Evolutionary conservation across 2,329 filamentous ascomycete species (phyloP).

Genomic region (Helminthosporium solani): DNA sequence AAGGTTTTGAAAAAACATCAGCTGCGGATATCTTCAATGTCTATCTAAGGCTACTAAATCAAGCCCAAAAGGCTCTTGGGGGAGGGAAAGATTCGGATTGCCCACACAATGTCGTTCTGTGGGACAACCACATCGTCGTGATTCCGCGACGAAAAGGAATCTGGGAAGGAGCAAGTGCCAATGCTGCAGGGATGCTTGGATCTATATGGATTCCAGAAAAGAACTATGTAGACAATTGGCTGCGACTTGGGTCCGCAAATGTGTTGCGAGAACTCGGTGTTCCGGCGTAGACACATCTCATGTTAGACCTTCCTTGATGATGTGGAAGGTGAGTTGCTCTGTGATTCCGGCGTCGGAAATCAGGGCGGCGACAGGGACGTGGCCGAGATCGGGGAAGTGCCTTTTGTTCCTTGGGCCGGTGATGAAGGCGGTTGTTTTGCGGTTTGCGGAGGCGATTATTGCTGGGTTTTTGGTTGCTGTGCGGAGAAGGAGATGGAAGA

Average conservation of each 20-base stretch:
- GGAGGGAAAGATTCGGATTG: constrained; percentile 23
- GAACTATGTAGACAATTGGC: constrained; percentile 43
- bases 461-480: constrained; percentile 42
- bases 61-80: constrained; percentile 12
- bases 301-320: constrained; percentile 54
- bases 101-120: constrained; percentile 52
- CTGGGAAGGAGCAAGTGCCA: constrained; percentile 42
- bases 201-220: constrained; percentile 43
- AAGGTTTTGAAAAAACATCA: constrained; percentile 9
- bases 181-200: constrained; percentile 53
- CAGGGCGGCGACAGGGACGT: constrained; percentile 51
- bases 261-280: constrained; percentile 45
- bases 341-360: constrained; percentile 49
- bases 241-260: constrained; percentile 36
- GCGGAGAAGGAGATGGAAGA: constrained; percentile 53
- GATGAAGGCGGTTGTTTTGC: constrained; percentile 43
- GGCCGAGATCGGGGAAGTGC: constrained; percentile 51
- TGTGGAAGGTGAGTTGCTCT: constrained; percentile 41
- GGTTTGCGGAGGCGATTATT: constrained; percentile 47
- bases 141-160: constrained; percentile 47
- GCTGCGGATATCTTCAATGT: constrained; percentile 16
- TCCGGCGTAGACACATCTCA: too few species aligned
- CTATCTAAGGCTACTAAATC: constrained; percentile 21
- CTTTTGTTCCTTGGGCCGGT: constrained; percentile 44
- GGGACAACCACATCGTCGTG: constrained; percentile 49